phyloP scores from a whole-genome alignment of 2,329 filamentous ascomycete genomes.

The Ceratocystis cacaofunesta region DNA sequence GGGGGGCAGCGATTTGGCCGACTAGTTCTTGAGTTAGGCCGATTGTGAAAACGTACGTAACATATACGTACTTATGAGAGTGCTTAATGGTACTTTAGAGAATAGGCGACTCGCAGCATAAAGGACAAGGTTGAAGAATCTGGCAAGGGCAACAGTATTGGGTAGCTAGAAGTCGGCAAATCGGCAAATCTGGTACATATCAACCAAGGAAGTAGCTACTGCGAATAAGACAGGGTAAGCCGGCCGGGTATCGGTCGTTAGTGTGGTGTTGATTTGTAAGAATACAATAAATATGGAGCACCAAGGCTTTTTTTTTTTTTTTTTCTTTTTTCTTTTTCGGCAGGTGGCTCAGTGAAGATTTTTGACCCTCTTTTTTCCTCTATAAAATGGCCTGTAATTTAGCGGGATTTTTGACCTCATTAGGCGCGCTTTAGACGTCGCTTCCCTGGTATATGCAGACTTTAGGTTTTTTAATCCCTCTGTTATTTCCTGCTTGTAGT shows the following conservation, averaged over 20 bases:
- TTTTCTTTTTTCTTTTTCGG: not conserved
- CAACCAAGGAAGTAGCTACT: not conserved
- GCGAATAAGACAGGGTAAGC: not conserved
- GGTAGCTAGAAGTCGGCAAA: not conserved
- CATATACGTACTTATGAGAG: too few relatives aligned
- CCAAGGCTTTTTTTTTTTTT: not conserved
- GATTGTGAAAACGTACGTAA: not conserved
- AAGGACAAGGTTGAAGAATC: too few relatives aligned
- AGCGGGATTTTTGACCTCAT: not conserved
- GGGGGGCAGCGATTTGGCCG: too few relatives aligned
- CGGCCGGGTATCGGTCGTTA: not conserved
- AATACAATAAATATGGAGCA: not conserved
- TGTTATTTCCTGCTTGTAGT: not conserved
- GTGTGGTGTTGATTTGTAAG: not conserved
- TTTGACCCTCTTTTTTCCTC: not conserved
- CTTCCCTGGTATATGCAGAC: not conserved
- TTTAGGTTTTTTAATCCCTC: not conserved
- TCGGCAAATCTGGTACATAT: not conserved
- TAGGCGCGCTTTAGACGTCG: not conserved
- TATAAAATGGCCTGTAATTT: not conserved
- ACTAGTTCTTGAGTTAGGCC: not conserved
- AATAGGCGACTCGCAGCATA: too few relatives aligned
- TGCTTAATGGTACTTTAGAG: too few relatives aligned
- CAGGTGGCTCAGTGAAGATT: too few relatives aligned
- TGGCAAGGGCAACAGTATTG: not conserved